Evolutionary conservation across 2,329 filamentous ascomycete genomes (phyloP), one percentile per base, ranked within the genome.

Genomic region (Talaromyces sp.): DNA sequence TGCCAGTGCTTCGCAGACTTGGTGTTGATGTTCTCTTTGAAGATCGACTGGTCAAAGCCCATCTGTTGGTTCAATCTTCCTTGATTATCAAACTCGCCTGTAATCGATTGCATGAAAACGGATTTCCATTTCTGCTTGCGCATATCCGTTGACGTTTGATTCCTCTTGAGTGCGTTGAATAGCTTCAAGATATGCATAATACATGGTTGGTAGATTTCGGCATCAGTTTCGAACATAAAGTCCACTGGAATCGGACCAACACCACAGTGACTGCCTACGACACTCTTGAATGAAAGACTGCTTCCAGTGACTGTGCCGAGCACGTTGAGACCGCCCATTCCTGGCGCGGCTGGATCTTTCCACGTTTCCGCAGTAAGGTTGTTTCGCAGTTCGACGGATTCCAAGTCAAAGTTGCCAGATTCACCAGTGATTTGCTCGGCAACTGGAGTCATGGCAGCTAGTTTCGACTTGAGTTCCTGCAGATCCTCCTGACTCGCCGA

Each of bases 41-140:
- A 67, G 14, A 77, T 68, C 0, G 67, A 63, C 35, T 71, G 60
- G 6, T 70, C 52, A 60, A 79, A 77, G 0, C 76, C 77, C 65
- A 79, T 75, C 23, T 77, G 70, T 5, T 60, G 44, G 60, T 73
- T 74, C 28, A 73, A 65, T 16, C 65, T 42, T 37, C 66, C 54
- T 55, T 74, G 71, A 1, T 72, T 67, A 31, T 73, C 72, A 61
- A 69, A 74, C 2, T 62, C 55, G 18, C 70, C 71, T 9, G 72
- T 74, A n/a, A 72, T 69, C 2, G 72, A 69, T 60, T 74, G 72
- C 63, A 71, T 58, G 58, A 72, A 74, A 2, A 71, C 66, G 0
- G 72, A 70, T 33, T 63, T 71, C 72, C 72, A 74, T 14, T 69
- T 68, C n/a, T 68, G 69, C 23, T 67, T 61, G 16, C 64, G 71